Conservation (phyloP, 2,329 filamentous ascomycete species). For the Didymosphaeria variabile region DNA sequence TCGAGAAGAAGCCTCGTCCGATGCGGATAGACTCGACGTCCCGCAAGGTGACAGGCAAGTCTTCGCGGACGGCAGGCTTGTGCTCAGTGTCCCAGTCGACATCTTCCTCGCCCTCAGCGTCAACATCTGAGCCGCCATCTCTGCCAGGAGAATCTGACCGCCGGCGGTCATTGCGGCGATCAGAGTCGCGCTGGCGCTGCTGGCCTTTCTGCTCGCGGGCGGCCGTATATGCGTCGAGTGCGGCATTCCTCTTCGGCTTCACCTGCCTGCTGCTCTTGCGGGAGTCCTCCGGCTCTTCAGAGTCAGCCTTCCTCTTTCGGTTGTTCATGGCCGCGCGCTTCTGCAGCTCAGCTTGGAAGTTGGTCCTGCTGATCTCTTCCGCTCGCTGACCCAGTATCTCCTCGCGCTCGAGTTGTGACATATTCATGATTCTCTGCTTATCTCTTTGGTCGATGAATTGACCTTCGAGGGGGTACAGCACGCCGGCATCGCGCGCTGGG, state of each 20-base stretch:
- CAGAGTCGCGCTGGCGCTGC: slow-evolving; percentile 61
- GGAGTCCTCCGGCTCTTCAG: slow-evolving; percentile 79
- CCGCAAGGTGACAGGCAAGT: slow-evolving; percentile 74
- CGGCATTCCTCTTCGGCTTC: slow-evolving; percentile 70
- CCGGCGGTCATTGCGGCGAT: slow-evolving; percentile 57
- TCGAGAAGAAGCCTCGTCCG: slow-evolving; percentile 84
- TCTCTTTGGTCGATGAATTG: slow-evolving; percentile 70
- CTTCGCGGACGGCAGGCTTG: slow-evolving; percentile 65
- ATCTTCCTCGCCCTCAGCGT: slow-evolving; percentile 76
- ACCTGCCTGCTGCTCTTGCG: slow-evolving; percentile 69
- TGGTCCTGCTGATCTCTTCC: slow-evolving; percentile 80
- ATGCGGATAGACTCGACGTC: slow-evolving; percentile 87
- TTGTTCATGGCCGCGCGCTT: slow-evolving; percentile 72
- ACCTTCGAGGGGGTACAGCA: slow-evolving; percentile 86
- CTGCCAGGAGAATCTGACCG: slow-evolving; percentile 53
- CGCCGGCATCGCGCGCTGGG: slow-evolving; percentile 66
- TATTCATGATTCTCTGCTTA: slow-evolving; percentile 73
- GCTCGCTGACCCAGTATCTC: slow-evolving; percentile 88
- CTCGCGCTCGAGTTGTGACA: slow-evolving; percentile 92
- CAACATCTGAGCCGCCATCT: slow-evolving; percentile 63
- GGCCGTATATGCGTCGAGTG: slow-evolving; percentile 71
- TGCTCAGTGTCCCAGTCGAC: slow-evolving; percentile 74
- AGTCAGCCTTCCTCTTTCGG: slow-evolving; percentile 78
- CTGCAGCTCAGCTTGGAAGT: slow-evolving; percentile 83
- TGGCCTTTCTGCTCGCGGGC: slow-evolving; percentile 69